Evolutionary conservation across 2,329 filamentous ascomycete species (phyloP).

Genomic region (Furcasterigmium sp.): DNA sequence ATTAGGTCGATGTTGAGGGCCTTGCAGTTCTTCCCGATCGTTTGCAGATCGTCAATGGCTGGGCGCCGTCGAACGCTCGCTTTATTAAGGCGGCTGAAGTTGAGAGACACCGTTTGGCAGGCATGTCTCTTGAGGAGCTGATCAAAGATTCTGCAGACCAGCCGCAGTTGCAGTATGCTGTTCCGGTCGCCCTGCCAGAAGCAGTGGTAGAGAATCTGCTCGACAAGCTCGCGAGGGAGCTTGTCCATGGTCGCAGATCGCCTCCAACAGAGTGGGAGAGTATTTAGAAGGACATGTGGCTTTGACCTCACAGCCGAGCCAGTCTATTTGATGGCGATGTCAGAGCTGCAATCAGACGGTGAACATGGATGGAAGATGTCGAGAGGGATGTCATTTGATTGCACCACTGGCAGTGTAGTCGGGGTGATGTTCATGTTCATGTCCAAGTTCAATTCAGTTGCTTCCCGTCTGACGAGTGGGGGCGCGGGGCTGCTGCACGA

Average conservation of each 20-base stretch:
- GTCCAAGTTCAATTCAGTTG: too few species aligned
- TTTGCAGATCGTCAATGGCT: constrained; percentile 34
- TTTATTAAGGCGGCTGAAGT: constrained; percentile 41
- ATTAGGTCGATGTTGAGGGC: constrained; percentile 47
- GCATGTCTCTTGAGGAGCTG: constrained; percentile 36
- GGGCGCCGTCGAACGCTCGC: constrained; percentile 25
- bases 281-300: too few species aligned
- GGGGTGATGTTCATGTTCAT: too few species aligned
- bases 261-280: too few species aligned
- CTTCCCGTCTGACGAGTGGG: too few species aligned
- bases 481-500: too few species aligned
- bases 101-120: constrained; percentile 42
- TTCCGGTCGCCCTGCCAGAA: constrained; percentile 39
- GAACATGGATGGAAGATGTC: too few species aligned
- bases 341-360: too few species aligned
- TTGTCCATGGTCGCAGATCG: constrained; percentile 42
- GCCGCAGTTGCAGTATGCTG: constrained; percentile 34
- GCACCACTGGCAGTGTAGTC: too few species aligned
- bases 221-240: constrained; percentile 42
- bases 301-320: too few species aligned
- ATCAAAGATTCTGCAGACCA: constrained; percentile 45
- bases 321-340: too few species aligned
- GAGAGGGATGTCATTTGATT: too few species aligned
- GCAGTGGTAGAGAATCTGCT: constrained; percentile 38
- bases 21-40: constrained; percentile 41